Conservation (phyloP, 2,329 filamentous ascomycete species). For the Lanzia echinophila region DNA sequence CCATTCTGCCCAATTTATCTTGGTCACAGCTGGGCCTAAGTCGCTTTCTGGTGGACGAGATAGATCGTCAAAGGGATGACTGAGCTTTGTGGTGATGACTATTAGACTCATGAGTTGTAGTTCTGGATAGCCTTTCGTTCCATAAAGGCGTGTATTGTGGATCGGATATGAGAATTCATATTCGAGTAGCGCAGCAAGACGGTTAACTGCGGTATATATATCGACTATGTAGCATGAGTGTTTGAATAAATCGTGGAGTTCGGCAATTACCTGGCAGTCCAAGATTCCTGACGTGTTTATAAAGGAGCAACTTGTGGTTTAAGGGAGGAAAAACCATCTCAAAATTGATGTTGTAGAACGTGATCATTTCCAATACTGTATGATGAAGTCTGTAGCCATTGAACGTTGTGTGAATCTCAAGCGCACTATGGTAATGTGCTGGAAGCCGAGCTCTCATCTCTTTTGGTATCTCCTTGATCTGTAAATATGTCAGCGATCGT, state of each 20-base stretch:
- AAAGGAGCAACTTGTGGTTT: conserved; percentile 61
- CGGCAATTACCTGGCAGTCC: conserved; percentile 60
- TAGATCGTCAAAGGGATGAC: conserved; percentile 65
- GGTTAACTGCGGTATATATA: conserved; percentile 51
- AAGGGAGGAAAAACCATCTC: conserved; percentile 65
- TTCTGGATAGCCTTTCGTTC: conserved; percentile 62
- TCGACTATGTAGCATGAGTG: conserved; percentile 52
- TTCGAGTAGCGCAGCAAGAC: conserved; percentile 37
- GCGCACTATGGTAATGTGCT: conserved; percentile 48
- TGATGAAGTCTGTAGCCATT: conserved; percentile 55
- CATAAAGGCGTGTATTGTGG: conserved; percentile 35
- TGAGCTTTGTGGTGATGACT: conserved; percentile 69
- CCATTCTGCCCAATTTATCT: conserved; percentile 72
- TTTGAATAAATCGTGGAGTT: conserved; percentile 18
- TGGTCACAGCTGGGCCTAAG: conserved; percentile 50
- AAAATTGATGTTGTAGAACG: conserved; percentile 61
- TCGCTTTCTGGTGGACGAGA: conserved; percentile 43
- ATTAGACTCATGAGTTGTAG: conserved; percentile 63
- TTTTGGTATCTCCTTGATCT: conserved; percentile 53
- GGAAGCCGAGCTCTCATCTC: conserved; percentile 62
- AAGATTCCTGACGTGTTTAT: conserved; percentile 63
- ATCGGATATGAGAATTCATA: conserved; percentile 54
- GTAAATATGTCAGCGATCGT: background rate
- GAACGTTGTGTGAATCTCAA: conserved; percentile 47
- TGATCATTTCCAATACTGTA: conserved; percentile 52